Percentiles rank a stretch among this genome's conserved stretches.
Evolutionary conservation across 805 yeast genomes (phyloP).

Genomic region (Candida maris): DNA sequence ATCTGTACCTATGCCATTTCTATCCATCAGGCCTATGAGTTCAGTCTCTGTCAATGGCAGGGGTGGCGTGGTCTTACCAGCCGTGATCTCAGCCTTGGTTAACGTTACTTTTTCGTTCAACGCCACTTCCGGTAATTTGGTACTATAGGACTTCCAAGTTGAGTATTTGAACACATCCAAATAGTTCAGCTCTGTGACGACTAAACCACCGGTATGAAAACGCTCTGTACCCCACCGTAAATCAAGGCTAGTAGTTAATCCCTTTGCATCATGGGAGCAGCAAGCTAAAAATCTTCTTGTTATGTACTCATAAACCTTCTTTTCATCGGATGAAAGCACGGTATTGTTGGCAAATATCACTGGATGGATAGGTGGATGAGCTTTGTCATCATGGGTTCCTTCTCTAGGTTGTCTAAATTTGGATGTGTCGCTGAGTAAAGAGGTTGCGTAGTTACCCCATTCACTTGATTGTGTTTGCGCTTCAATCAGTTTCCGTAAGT

Average conservation of each 20-base stretch:
- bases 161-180: slow-evolving; percentile 76
- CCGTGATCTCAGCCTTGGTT: slow-evolving; percentile 52
- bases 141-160: slow-evolving; percentile 66
- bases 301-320: slow-evolving; percentile 80
- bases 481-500: slow-evolving; percentile 56
- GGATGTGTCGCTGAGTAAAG: slow-evolving; percentile 36
- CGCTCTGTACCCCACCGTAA: slow-evolving; percentile 76
- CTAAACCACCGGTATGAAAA: slow-evolving; percentile 71
- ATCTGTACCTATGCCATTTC: slow-evolving; percentile 96
- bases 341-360: slow-evolving; percentile 36
- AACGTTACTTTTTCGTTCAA: slow-evolving; percentile 57
- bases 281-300: slow-evolving; percentile 86
- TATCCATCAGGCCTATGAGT: slow-evolving; percentile 89
- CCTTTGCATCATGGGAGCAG: slow-evolving; percentile 88
- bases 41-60: slow-evolving; percentile 86
- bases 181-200: slow-evolving; percentile 70
- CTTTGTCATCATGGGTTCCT: slow-evolving; percentile 87
- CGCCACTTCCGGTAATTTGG: slow-evolving; percentile 58
- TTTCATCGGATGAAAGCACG: slow-evolving; percentile 44
- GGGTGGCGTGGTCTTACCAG: slow-evolving; percentile 83
- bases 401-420: slow-evolving; percentile 64
- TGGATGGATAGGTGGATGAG: slow-evolving; percentile 99
- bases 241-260: slow-evolving; percentile 57
- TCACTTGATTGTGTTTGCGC: slow-evolving; percentile 50
- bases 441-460: slow-evolving; percentile 74